Evolutionary conservation across 2,329 filamentous ascomycete genomes (phyloP), one percentile per base, ranked within the genome.

Genomic region (Fusarium nematophilum): DNA sequence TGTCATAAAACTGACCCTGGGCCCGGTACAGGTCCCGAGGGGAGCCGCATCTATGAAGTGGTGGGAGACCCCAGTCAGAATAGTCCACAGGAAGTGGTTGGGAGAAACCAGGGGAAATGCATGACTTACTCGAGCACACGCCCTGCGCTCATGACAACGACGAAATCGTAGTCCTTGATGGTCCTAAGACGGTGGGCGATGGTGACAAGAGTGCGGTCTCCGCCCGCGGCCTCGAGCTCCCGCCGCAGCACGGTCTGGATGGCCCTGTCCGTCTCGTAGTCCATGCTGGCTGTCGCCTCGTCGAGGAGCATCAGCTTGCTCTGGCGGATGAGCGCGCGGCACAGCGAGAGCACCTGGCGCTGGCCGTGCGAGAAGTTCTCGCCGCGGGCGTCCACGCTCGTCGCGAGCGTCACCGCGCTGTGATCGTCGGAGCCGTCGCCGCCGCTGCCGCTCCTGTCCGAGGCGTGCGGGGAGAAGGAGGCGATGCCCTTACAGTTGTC

Each of bases 401-500:
- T 83, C 9, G 75, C 68, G 2, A 85, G 75, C 8, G 71, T 69
- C 40, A 77, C 72, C 44, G 52, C 47, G 13, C 62, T 51, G 37
- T 62, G 17, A 43, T 55, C 13, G 29, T 65, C 48, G 9, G 53
- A 34, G 6, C 56, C 44, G 4, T 50, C 49, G 5, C 51, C 64
- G 14, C 66, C 66, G n/a, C 64, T 56, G 2, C 72, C 67, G 1
- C 68, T 68, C 13, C 71, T 68, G 11, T 76, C 75, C 0, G 72
- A 70, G 47, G 71, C 73, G 33, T 76, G 75, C 18, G 76, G 75
- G 14, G 77, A 77, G 66, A 83, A 83, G 17, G 79, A 83, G 3
- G 81, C 83, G 40, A 88, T 81, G 13, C 87, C 81, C 65, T 84
- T 82, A 62, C 89, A 89, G 37, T 87, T 83, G 25, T 83, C 79